Conservation (phyloP, 176 grass and related monocot genomes). For the Tillandsia leiboldiana region DNA sequence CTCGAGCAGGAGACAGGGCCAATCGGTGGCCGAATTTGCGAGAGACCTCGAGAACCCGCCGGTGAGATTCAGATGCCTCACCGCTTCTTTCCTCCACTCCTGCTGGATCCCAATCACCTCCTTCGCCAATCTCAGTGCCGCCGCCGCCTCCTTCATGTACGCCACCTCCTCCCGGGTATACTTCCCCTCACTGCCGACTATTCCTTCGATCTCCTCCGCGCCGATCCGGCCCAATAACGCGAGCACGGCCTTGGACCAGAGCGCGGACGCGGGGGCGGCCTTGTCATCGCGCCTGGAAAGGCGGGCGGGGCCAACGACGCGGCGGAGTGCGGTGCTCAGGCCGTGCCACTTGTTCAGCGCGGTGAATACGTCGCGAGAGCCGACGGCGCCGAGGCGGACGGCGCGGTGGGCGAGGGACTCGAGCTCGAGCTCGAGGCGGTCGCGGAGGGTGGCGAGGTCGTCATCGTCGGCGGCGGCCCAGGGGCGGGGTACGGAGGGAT, state of each 20-base stretch:
- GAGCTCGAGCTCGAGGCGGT: slow-evolving; percentile 59
- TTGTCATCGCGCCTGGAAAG: slow-evolving; percentile 9
- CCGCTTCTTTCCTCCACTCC: slow-evolving; percentile 60
- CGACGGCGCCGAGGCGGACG: slow-evolving; percentile 43
- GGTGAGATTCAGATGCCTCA: slow-evolving; percentile 51
- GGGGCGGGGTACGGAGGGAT: slow-evolving; percentile 10
- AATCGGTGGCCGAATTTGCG: slow-evolving; percentile 63
- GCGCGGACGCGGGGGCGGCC: slow-evolving; percentile 28
- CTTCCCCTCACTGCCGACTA: slow-evolving; percentile 16
- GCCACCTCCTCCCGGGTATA: slow-evolving; percentile 78
- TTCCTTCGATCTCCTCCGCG: slow-evolving; percentile 23
- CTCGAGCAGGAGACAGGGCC: slow-evolving; percentile 84
- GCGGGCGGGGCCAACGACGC: slow-evolving; percentile 16
- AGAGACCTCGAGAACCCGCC: slow-evolving; percentile 54
- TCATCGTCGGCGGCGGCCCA: slow-evolving; percentile 18
- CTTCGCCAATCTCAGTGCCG: slow-evolving; percentile 63
- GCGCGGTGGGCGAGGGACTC: slow-evolving; percentile 56
- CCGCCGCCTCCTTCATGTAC: slow-evolving; percentile 56
- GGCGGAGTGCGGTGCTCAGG: slow-evolving; percentile 45
- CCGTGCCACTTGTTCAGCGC: slow-evolving; percentile 57
- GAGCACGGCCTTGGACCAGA: slow-evolving; percentile 81
- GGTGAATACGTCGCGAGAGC: slow-evolving; percentile 61
- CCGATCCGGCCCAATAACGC: slow-evolving; percentile 1
- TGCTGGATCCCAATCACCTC: slow-evolving; percentile 67
- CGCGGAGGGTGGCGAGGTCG: slow-evolving; percentile 37